Conservation (phyloP, 176 grass and related monocot genomes). For the Triticum monococcum region DNA sequence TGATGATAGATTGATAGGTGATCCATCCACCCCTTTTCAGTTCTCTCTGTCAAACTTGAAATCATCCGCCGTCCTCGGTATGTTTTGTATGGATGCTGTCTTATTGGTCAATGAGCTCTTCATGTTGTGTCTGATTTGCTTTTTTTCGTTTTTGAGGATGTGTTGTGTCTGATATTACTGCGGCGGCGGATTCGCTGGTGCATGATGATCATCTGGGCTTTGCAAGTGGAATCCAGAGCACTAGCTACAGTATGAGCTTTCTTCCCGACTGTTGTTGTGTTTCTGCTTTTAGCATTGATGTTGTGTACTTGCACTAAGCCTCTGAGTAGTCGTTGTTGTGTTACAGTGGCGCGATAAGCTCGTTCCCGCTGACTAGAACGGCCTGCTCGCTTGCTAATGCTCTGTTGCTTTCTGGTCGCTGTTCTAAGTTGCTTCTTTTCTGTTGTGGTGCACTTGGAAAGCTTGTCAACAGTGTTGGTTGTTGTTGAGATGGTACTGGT, state of each 20-base stretch:
- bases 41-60: slow-evolving; percentile 10
- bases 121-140: background rate
- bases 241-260: background rate
- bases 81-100: background rate
- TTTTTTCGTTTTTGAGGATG: too few species aligned
- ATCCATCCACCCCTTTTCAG: slow-evolving; percentile 28
- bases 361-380: background rate
- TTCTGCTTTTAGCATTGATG: slow-evolving; percentile 19
- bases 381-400: slow-evolving; percentile 9
- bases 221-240: background rate
- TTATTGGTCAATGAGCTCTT: background rate
- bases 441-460: slow-evolving; percentile 23
- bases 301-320: background rate
- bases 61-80: background rate
- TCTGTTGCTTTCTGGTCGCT: background rate
- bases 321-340: background rate
- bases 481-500: slow-evolving; percentile 14
- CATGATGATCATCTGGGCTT: background rate
- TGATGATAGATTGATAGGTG: slow-evolving; percentile 29
- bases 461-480: background rate
- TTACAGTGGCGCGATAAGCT: background rate
- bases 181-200: background rate
- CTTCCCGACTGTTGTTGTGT: background rate
- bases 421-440: slow-evolving; percentile 9
- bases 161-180: background rate